Evolutionary conservation across 2,329 filamentous ascomycete species (phyloP), one percentile per base, ranked within the genome.

Genomic region (Monilinia vaccinii-corymbosi): DNA sequence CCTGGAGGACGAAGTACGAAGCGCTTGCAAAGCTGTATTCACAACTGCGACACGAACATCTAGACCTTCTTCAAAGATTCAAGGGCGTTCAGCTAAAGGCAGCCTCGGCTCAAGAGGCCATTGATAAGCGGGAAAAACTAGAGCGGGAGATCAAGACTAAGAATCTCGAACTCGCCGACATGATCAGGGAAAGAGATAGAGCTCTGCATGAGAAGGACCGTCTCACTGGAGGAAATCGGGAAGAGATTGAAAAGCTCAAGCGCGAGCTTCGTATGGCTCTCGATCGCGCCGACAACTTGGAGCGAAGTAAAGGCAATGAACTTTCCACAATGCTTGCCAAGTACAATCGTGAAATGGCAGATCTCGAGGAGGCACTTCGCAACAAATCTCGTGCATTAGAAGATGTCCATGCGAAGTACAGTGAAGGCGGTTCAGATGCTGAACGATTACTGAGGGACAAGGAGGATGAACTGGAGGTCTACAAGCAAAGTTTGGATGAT

Each of bases 141-240:
- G 91, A 97, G 77, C 88, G 93, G 38, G 94, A 99, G 76, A 88
- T 99, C 73, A 99, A 99, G 82, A 97, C 93, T 34, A 99, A 99
- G 83, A 99, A 99, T 72, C 79, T 99, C n/a, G 94, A 99, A 74
- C 77, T 99, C 63, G 94, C 94, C 36, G 91, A 97, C 73, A 97
- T 99, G 94, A 99, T 99, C 65, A 85, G 94, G 47, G 94, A 99
- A 77, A 83, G 94, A 67, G 94, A 99, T 71, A 85, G 94, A 65
- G 94, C 94, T 34, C 76, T 97, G 56, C 91, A 97, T 71, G 94
- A 99, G 64, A 91, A 92, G 73, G 94, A 99, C 71, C 85, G 94
- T 59, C 77, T 87, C n/a, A 84, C 80, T 56, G 94, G 94, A 53
- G 88, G 85, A 58, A 92, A 92, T 74, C 92, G 90, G 70, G 94